Conservation (phyloP, 257 asterid species). For the Gynochthodes officinalis region DNA sequence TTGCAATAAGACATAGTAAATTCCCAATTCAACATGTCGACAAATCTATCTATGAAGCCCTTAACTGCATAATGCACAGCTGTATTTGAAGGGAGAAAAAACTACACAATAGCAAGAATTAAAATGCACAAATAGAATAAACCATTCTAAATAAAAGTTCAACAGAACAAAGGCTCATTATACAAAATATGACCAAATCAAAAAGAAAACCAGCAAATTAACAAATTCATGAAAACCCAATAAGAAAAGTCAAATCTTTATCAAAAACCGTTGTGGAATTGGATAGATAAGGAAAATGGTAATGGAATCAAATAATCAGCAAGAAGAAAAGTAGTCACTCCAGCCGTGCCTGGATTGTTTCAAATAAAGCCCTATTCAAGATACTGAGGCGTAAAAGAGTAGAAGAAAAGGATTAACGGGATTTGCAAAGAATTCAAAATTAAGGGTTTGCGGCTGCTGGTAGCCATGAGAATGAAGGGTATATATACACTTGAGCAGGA, state of each 20-base stretch:
- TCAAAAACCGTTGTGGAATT: no score
- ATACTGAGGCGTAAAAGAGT: no score
- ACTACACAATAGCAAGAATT: no score
- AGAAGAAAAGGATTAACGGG: no score
- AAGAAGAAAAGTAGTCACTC: neutral
- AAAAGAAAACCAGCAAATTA: neutral
- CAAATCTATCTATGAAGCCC: neutral
- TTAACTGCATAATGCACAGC: neutral
- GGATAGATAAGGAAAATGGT: no score
- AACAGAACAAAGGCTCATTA: no score
- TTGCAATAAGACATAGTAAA: neutral
- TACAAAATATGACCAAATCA: neutral
- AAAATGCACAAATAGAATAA: no score
- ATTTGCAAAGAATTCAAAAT: no score
- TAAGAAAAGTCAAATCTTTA: neutral
- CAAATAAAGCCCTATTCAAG: neutral
- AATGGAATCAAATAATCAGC: no score
- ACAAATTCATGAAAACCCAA: neutral
- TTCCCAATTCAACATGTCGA: neutral
- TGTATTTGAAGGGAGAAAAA: no score
- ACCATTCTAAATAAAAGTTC: no score
- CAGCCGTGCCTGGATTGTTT: no score
- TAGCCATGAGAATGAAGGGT: neutral
- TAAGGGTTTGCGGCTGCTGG: conserved; percentile 7
- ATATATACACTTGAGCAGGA: conserved; percentile 9